phyloP scores from a whole-genome alignment of 2,329 filamentous ascomycete species.

The Fusarium sp. region DNA sequence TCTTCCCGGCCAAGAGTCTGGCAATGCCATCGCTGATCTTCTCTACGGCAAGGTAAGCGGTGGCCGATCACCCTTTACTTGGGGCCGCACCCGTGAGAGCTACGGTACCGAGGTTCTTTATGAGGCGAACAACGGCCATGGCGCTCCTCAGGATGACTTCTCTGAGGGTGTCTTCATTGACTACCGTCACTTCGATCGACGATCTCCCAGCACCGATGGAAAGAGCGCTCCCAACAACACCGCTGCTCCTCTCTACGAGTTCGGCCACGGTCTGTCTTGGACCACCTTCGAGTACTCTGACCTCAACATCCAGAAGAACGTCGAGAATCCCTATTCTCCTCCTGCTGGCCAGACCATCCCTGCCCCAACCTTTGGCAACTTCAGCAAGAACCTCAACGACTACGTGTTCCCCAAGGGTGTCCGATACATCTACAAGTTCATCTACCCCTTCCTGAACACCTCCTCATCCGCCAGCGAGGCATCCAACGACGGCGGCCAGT shows the following conservation, averaged over 20 bases:
- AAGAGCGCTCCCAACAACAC: constrained; percentile 34
- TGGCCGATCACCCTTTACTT: constrained; percentile 82
- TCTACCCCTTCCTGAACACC: constrained; percentile 79
- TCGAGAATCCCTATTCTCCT: constrained; percentile 63
- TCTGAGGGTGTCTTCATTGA: constrained; percentile 84
- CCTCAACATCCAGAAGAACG: constrained; percentile 63
- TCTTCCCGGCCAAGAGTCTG: constrained; percentile 83
- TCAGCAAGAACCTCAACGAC: constrained; percentile 68
- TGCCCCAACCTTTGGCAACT: constrained; percentile 72
- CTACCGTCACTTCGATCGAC: constrained; percentile 71
- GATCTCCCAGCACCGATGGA: constrained; percentile 46
- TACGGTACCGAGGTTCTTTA: constrained; percentile 76
- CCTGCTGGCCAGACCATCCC: constrained; percentile 68
- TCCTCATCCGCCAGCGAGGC: constrained; percentile 64
- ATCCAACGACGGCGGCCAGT: constrained; percentile 63
- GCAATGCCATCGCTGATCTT: constrained; percentile 81
- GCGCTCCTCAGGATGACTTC: constrained; percentile 77
- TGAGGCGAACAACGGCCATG: constrained; percentile 72
- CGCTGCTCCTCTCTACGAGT: constrained; percentile 76
- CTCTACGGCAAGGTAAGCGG: constrained; percentile 85
- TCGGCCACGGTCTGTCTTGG: constrained; percentile 83
- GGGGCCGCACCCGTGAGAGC: constrained; percentile 72
- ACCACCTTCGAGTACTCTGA: constrained; percentile 81
- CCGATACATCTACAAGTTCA: constrained; percentile 61
- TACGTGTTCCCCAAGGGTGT: constrained; percentile 74